Conservation (phyloP, 1,139 yeast species). For the Debaryomyces sp. region DNA sequence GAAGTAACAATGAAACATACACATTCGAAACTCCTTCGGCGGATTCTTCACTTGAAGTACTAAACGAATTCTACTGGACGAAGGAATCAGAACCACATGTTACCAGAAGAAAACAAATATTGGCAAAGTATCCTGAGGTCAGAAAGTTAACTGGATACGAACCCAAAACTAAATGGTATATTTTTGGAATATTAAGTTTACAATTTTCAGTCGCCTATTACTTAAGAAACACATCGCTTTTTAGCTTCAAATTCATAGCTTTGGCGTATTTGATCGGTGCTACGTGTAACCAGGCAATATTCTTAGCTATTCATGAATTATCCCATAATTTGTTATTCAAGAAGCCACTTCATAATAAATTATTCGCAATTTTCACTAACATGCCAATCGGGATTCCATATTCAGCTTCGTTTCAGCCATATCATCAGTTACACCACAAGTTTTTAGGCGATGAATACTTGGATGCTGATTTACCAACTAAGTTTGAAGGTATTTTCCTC, state of each 20-base stretch:
- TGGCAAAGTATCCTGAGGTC: constrained; percentile 78
- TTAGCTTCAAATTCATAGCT: constrained; percentile 57
- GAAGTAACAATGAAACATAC: constrained; percentile 36
- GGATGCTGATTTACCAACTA: constrained; percentile 89
- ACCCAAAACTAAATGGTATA: constrained; percentile 80
- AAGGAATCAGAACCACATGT: constrained; percentile 81
- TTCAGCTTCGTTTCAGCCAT: constrained; percentile 88
- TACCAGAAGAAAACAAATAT: constrained; percentile 68
- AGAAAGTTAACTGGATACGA: constrained; percentile 83
- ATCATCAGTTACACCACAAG: constrained; percentile 90
- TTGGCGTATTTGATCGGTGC: constrained; percentile 83
- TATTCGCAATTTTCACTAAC: constrained; percentile 77
- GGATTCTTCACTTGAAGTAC: constrained; percentile 41
- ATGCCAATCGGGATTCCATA: constrained; percentile 90
- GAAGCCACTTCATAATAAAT: constrained; percentile 72
- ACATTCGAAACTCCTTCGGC: constrained; percentile 47
- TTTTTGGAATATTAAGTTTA: constrained; percentile 59
- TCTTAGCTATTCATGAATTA: constrained; percentile 86
- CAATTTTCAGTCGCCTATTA: constrained; percentile 67
- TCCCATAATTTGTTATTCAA: constrained; percentile 86
- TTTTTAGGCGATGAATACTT: constrained; percentile 82
- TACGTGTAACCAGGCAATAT: constrained; percentile 80
- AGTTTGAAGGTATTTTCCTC: constrained; percentile 69
- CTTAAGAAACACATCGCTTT: constrained; percentile 57
- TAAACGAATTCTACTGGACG: constrained; percentile 81